phyloP scores from a whole-genome alignment of 805 yeast species.

The Candida khao-thaluensis region DNA sequence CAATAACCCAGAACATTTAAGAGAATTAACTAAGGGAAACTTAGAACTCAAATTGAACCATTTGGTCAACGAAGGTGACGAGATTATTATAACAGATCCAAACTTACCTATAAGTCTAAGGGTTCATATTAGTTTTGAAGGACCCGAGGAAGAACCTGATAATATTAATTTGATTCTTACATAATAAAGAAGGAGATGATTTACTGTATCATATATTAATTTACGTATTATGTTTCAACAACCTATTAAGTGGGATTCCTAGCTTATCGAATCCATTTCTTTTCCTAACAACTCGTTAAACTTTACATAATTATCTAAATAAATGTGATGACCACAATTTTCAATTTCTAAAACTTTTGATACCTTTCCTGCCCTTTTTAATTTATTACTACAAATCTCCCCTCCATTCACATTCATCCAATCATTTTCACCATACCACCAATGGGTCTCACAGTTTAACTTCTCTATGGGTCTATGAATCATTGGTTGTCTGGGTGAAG shows the following conservation, averaged over 20 bases:
- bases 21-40: slow-evolving; percentile 46
- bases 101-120: slow-evolving; percentile 46
- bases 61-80: slow-evolving; percentile 45
- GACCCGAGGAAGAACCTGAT: slow-evolving; percentile 25
- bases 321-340: slow-evolving; percentile 76
- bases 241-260: neutral
- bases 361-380: slow-evolving; percentile 20
- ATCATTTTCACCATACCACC: slow-evolving; percentile 83
- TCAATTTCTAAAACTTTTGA: slow-evolving; percentile 43
- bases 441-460: slow-evolving; percentile 59
- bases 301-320: slow-evolving; percentile 57
- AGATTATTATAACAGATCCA: slow-evolving; percentile 53
- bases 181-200: slow-evolving; percentile 1
- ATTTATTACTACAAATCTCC: slow-evolving; percentile 31
- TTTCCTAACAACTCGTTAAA: slow-evolving; percentile 52
- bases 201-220: neutral
- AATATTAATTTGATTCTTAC: slow-evolving; percentile 14
- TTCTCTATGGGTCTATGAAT: slow-evolving; percentile 47
- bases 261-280: slow-evolving; percentile 44
- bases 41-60: slow-evolving; percentile 31
- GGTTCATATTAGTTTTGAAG: slow-evolving; percentile 23
- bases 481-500: slow-evolving; percentile 78
- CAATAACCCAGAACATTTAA: slow-evolving; percentile 47
- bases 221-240: no score
- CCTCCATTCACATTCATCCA: slow-evolving; percentile 63